Evolutionary conservation across 140 eudicot species (phyloP), one percentile per base, ranked within the genome.

Genomic region (Oenanthe javanica): DNA sequence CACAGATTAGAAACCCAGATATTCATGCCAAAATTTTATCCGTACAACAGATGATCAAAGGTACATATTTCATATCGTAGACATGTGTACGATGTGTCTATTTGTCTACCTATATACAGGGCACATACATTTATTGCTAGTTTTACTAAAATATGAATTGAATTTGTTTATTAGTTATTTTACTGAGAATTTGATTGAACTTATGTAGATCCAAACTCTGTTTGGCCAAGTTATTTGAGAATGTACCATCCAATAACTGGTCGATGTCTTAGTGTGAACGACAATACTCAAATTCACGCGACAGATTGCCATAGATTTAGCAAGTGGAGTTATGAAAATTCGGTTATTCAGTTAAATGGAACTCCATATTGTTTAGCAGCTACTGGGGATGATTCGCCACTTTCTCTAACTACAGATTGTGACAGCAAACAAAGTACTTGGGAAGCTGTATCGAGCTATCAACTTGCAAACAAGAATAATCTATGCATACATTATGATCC

Each of bases 231-330:
- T 19, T 72, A 80, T 79, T 54, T 84, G 36, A 82, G 87, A 77
- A 23, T 91, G 84, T 86, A 78, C 83, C 91, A 91, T 78, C 93
- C 91, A 14, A 51, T 77, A 57, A 89, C 81, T 1, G 93, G 93
- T 13, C 79, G 75, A 3, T 91, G 91, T 75, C 9, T 85, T 57
- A 42, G 23, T 71, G 84, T 78, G 8, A 77, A 79, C 31, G 6
- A 80, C 15, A 78, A 63, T 43, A 48, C 71, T 49, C 79, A 74
- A 42, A 18, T 87, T 51, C 79, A 77, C 6, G 86, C 82, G 1
- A 79, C 83, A 2, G 87, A 91, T 43, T 91, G 96, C 75, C 4
- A 19, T 21, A 8, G 45, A 38, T 70, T 84, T 72, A 81, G 84
- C 5, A 61, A 77, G 79, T 89, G 93, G 90, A 89, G 78, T 52